These are phyloP conservation scores for Fraxinus albicans DNA, from an alignment of 305 asterid species.

Conservation along the genomic window DNA sequence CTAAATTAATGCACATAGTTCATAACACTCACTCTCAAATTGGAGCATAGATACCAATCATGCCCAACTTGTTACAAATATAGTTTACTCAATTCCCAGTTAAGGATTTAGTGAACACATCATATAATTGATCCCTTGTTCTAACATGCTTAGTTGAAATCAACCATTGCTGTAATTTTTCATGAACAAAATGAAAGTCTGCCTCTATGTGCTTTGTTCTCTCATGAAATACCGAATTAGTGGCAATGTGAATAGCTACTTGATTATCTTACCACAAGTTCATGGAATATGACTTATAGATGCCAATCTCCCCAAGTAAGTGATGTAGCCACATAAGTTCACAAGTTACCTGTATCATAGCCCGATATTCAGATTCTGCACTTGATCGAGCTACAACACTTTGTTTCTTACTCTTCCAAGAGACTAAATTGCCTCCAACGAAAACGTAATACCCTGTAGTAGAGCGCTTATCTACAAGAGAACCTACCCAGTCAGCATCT, in stretches of 20 bases:
- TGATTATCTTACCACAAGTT: not conserved
- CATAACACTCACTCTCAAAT: not conserved
- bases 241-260: not conserved
- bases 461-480: too few species aligned
- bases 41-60: not conserved
- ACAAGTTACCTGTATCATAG: not conserved
- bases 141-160: not conserved
- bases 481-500: too few species aligned
- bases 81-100: not conserved
- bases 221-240: too few species aligned
- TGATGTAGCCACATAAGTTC: not conserved
- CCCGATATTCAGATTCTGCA: not conserved
- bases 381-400: not conserved
- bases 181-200: not conserved
- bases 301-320: not conserved
- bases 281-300: not conserved
- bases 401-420: too few species aligned
- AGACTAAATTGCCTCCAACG: too few species aligned
- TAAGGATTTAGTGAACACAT: not conserved
- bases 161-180: not conserved
- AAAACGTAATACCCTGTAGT: too few species aligned
- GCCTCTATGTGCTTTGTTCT: not conserved
- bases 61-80: not conserved
- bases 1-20: too few species aligned
- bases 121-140: too few species aligned